Evolutionary conservation across 176 grass and related monocot species (phyloP).

Genomic region (Cenchrus fungigraminus): DNA sequence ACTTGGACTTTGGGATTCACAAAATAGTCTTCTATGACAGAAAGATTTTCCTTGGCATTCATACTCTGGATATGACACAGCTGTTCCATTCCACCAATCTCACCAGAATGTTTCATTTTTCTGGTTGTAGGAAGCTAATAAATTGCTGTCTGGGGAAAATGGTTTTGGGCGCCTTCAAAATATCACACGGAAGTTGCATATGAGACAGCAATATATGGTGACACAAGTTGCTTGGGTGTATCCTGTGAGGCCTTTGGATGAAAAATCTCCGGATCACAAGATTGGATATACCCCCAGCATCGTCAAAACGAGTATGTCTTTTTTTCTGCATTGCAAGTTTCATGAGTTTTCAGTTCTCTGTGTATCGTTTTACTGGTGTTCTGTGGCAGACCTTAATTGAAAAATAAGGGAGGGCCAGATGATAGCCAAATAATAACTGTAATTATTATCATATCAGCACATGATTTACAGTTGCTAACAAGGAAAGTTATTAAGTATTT

Average conservation of each 20-base stretch:
- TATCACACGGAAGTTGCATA: slow-evolving; percentile 48
- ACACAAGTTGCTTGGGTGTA: slow-evolving; percentile 67
- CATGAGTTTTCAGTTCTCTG: not conserved
- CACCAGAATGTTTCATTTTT: slow-evolving; percentile 9
- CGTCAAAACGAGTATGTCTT: slow-evolving; percentile 46
- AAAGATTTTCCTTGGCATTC: not conserved
- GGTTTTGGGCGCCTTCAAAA: slow-evolving; percentile 63
- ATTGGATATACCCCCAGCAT: slow-evolving; percentile 45
- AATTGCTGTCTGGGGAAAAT: slow-evolving; percentile 67
- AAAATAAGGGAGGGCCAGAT: not conserved
- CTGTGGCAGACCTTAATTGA: not conserved
- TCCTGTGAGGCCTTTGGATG: slow-evolving; percentile 68
- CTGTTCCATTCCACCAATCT: slow-evolving; percentile 11
- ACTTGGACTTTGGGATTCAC: not conserved
- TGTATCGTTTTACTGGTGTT: not conserved
- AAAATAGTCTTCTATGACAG: not conserved
- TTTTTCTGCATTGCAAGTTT: slow-evolving; percentile 12
- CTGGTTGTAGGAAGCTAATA: slow-evolving; percentile 64
- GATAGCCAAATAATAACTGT: not conserved
- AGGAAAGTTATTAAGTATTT: not conserved
- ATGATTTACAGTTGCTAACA: not conserved
- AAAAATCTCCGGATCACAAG: slow-evolving; percentile 55
- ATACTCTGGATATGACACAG: not conserved
- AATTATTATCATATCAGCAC: not conserved
- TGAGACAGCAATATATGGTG: slow-evolving; percentile 80